Base-by-base conservation (phyloP, 78 protist species). In the Isochrysis galbana region DNA sequence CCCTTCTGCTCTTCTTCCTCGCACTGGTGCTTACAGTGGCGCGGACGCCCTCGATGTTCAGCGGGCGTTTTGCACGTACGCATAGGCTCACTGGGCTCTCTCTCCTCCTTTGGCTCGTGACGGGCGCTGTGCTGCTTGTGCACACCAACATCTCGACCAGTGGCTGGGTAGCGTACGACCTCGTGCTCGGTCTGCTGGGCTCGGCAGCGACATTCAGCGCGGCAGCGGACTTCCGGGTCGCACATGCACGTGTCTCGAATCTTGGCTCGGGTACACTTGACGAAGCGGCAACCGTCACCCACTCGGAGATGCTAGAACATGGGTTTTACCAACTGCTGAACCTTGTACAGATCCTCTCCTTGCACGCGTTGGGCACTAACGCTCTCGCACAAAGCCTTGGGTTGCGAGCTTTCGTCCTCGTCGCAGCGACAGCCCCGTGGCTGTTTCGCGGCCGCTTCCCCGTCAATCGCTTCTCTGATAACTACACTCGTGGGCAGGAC, bases 311-410 rank as follows among this genome's bases (percentile, higher is more conserved):
- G 91, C 5, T 89, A 10, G 91, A 89, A 45, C 91, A 89, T 82
- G 2, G 54, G 26, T 89, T 89, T 48, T 89, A 89, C 51, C 91
- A 89, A 46, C 36, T 5, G 3, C 91, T 89, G 32, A 89, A 89
- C 48, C 91, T 89, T 2, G 4, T 38, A 11, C 91, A 89, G 77
- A 67, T 89, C 48, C 29, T 0, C 46, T 89, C 23, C 55, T 4
- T 87, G 39, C 70, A 87, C 44, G 45, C 44, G 21, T 41, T 47
- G 17, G 11, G 69, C 19, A 2, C 14, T 22, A n/a, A 2, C 48
- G 21, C 74, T 23, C 91, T 38, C 11, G 78, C 74, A 5, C n/a
- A 2, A 46, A 1, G 2, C 19, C 0, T 21, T n/a, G 11, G 29
- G 42, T 38, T 17, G 5, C 38, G 45, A 2, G 2, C 21, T 34